Evolutionary conservation across 495 filamentous ascomycete genomes (phyloP).

Genomic region (Aspergillus diversus): DNA sequence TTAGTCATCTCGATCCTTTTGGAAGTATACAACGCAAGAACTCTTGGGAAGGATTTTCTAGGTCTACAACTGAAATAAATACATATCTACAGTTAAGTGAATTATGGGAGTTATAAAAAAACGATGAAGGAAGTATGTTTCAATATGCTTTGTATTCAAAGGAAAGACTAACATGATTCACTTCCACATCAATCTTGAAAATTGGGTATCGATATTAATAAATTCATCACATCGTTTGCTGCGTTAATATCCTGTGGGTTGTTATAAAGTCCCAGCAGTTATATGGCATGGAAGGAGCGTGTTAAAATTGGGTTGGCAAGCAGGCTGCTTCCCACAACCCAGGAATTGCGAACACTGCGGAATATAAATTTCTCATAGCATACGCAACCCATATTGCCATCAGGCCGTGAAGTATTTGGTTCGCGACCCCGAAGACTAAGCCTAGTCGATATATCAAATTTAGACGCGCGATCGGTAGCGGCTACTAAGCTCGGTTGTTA

Average conservation of each 20-base stretch:
- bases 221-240: constrained; percentile 4
- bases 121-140: background rate
- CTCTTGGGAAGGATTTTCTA: no score
- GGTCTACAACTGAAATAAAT: no score
- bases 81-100: no score
- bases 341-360: background rate
- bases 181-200: background rate
- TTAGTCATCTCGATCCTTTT: constrained; percentile 17
- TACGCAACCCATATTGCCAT: background rate
- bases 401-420: background rate
- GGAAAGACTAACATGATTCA: background rate
- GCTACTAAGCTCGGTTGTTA: constrained; percentile 6
- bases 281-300: background rate
- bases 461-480: constrained; percentile 3
- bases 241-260: background rate
- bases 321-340: background rate
- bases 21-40: background rate
- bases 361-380: background rate
- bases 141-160: background rate
- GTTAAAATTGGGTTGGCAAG: background rate
- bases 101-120: background rate
- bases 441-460: no score
- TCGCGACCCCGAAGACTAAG: no score
- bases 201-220: constrained; percentile 4
- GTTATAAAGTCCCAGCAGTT: background rate